Evolutionary conservation across 768 basidiomycete genomes (phyloP), one percentile per base, ranked within the genome.

Genomic region (Mycena belliarum): DNA sequence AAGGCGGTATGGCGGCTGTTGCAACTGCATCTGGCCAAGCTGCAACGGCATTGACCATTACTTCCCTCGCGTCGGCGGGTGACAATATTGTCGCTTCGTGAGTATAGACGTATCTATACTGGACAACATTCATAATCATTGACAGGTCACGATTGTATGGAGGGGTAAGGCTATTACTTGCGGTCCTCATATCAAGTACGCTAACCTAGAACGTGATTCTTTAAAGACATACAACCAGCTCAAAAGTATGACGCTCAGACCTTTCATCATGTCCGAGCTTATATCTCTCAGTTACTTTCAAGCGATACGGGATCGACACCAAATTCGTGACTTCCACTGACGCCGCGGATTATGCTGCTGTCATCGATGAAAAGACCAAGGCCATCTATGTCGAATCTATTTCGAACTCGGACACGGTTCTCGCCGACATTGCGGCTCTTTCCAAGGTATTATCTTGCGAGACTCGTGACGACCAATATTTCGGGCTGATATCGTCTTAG

Each of bases 211-310:
- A 35, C 16, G 5, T 16, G 29, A 46, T n/a, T n/a, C n/a, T n/a
- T n/a, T n/a, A n/a, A n/a, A 81, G 82, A 86, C 82, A 2, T 87
- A 82, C 69, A 85, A 82, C 55, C 85, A 84, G 61, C 81, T 88
- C 71, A 87, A 86, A 73, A 79, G 84, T 79, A 45, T 7, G 50
- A 50, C 15, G 26, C 50, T 46, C 20, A 56, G 42, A 25, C 40
- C 5, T 16, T 1, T 7, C 40, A 2, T 15, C 16, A 5, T 12
- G 1, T 11, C 24, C 21, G 24, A 49, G 12, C 43, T 45, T 23
- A 28, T 23, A 28, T 37, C 21, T 23, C 18, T 14, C 46, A 84
- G 84, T 83, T 7, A 75, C 79, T 41, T 72, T 85, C 62, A 82
- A 82, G 66, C 80, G 82, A 57, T 84, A 68, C 52, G 83, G 79